Base-by-base conservation (phyloP, 164 flowering plant genomes). In the Berberis vulgaris region DNA sequence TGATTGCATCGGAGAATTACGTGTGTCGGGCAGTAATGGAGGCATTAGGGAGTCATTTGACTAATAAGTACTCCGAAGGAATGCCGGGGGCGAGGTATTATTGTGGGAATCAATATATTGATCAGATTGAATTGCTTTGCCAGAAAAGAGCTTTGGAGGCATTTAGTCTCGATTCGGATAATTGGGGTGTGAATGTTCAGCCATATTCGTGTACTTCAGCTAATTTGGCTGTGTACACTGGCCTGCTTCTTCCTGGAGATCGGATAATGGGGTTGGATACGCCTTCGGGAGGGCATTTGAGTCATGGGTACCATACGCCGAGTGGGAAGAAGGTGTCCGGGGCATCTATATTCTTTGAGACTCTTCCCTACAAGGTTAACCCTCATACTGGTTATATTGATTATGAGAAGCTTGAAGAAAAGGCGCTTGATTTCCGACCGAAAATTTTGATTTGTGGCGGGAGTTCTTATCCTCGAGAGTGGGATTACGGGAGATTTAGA, bases 131-230 rank as follows among this genome's bases (percentile, higher is more conserved):
- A 69, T 60, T 64, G 39, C 80, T 88, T 26, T 92, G 98, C 63
- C 75, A 79, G n/a, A 73, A 79, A 71, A 74, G 96, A 3, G 96
- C 98, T 3, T 69, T 92, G 61, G 79, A 73, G 4, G 89, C 93
- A 10, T 92, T 92, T 66, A 61, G 68, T 46, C 82, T 92, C 57
- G 91, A 89, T 55, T 64, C 82, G 43, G 80, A 80, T 40, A 71
- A 78, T 43, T 89, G 96, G 98, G 98, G 96, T 10, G 96, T 92
- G 40, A 92, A 92, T 75, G 98, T 92, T 38, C 98, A 92, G 79
- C 87, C 93, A 0, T 85, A 89, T 50, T 89, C 98, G 13, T 89
- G 98, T 63, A 89, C 96, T 4, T 89, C 98, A 0, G 91, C 98
- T 0, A 92, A 89, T 72, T 89, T 92, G 11, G 95, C 93, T 0